A percentile compares a stretch with the other conserved stretches of the same genome.
Conservation (phyloP, 2,329 filamentous ascomycete species). For the Neonectria ditissima region DNA sequence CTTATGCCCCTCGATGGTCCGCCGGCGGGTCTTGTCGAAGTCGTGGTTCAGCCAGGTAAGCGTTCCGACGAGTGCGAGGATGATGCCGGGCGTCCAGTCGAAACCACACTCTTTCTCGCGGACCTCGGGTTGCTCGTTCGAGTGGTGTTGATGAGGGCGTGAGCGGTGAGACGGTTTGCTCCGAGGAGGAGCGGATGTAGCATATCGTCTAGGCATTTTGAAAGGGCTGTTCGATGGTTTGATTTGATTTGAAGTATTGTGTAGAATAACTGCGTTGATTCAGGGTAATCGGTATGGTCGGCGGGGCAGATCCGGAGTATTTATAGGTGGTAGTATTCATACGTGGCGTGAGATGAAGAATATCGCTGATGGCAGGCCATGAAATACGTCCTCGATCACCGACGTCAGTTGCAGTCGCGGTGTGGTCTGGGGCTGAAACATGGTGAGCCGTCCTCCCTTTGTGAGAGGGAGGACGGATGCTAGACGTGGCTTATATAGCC, state of each 20-base stretch:
- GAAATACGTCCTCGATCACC: neutral
- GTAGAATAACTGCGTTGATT: neutral
- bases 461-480: neutral
- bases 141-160: constrained; percentile 13
- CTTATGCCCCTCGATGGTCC: constrained; percentile 12
- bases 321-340: neutral
- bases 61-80: constrained; percentile 52
- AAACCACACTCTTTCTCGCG: constrained; percentile 54
- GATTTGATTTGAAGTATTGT: neutral
- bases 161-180: neutral
- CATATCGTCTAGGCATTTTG: constrained; percentile 35
- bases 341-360: neutral
- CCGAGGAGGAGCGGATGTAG: constrained; percentile 28
- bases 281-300: neutral
- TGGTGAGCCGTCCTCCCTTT: neutral
- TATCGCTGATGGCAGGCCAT: neutral
- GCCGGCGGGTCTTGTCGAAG: constrained; percentile 35
- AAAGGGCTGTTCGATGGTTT: neutral
- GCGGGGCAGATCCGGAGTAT: neutral
- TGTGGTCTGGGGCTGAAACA: constrained; percentile 4
- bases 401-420: neutral
- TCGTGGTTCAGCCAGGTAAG: constrained; percentile 55
- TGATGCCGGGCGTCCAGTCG: constrained; percentile 55
- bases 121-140: constrained; percentile 47
- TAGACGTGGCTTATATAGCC: neutral